Base-by-base conservation (phyloP, 2,329 filamentous ascomycete genomes). In the Fusarium sp. region DNA sequence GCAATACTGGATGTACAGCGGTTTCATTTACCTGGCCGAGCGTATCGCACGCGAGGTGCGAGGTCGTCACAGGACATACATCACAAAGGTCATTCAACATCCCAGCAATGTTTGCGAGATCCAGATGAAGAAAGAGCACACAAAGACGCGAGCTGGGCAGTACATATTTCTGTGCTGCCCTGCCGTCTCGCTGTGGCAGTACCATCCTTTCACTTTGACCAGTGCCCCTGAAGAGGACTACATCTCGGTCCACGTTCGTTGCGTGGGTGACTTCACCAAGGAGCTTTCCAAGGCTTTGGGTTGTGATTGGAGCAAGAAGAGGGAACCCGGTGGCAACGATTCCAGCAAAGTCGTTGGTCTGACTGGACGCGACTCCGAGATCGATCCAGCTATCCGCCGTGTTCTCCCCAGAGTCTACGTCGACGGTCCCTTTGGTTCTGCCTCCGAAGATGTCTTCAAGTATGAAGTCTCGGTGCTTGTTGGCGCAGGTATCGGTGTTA, bases 161-260 rank as follows among this genome's bases (percentile, higher is more conserved):
- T 96, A 96, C 84, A 96, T 97, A 78, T 96, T 96, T 85, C 87
- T 96, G 77, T 96, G 93, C 86, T 96, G 94, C 81, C 94, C 94
- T 3, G 93, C 94, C 74, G 91, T 96, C 22, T 96, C 93, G 3
- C 87, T 96, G 51, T 96, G 93, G 93, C 94, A 96, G 83, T 96
- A 96, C 80, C 94, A 96, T 77, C 94, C 94, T 2, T 96, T 96
- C 82, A 96, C 94, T 4, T 86, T 96, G 55, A 97, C 94, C 18
- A 95, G 93, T 71, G 94, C 94, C 3, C 94, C 94, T 8, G 94
- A 97, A 83, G 94, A 97, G 84, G 93, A 96, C 81, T 96, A 96
- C 83, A 95, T 96, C 75, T 96, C 93, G 4, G 91, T 97, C 44
- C 94, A 97, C 82, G 90, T 97, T 80, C 91, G 94, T 80, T 91